Percentiles rank a stretch among this genome's conserved stretches.
These are phyloP conservation scores for Hortaea sp. DNA, from an alignment of 2,329 filamentous ascomycete genomes.

Conservation along the genomic window DNA sequence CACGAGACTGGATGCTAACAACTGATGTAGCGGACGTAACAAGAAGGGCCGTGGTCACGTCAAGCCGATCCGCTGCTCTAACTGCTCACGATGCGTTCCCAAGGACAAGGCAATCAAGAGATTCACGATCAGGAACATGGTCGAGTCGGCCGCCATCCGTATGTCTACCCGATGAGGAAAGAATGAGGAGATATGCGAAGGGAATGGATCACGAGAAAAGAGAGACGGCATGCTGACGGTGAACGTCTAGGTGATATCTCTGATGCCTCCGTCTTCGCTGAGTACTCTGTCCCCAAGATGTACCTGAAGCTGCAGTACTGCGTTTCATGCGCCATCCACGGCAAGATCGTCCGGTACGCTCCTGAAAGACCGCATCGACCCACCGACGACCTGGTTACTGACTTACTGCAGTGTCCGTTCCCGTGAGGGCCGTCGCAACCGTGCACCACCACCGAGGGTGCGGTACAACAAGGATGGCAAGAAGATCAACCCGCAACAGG, in stretches of 20 bases:
- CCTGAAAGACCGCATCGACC: neutral
- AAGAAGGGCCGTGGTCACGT: conserved; percentile 99
- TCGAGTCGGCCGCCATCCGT: conserved; percentile 99
- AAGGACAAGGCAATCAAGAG: conserved; percentile 99
- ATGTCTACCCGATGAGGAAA: conserved; percentile 41
- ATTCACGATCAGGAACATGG: conserved; percentile 99
- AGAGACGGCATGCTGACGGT: conserved; percentile 6
- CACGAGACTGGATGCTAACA: conserved; percentile 25
- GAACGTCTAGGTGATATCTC: conserved; percentile 84
- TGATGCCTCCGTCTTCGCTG: conserved; percentile 96
- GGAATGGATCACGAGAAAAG: neutral
- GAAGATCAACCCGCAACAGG: conserved; percentile 89
- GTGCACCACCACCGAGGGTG: conserved; percentile 91
- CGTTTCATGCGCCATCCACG: conserved; percentile 99
- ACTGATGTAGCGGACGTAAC: conserved; percentile 72
- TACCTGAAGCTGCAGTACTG: conserved; percentile 99
- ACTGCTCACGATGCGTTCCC: conserved; percentile 73
- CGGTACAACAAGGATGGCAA: conserved; percentile 99
- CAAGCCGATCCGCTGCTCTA: conserved; percentile 95
- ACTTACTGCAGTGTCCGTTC: conserved; percentile 72
- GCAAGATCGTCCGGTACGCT: conserved; percentile 99
- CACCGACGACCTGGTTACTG: conserved; percentile 2
- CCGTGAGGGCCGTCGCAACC: conserved; percentile 93
- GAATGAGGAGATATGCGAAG: neutral
- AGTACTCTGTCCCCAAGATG: conserved; percentile 99